These are phyloP conservation scores for Asterella californica DNA, from an alignment of 225 moss, liverwort and hornwort genomes.

Conservation along the genomic window DNA sequence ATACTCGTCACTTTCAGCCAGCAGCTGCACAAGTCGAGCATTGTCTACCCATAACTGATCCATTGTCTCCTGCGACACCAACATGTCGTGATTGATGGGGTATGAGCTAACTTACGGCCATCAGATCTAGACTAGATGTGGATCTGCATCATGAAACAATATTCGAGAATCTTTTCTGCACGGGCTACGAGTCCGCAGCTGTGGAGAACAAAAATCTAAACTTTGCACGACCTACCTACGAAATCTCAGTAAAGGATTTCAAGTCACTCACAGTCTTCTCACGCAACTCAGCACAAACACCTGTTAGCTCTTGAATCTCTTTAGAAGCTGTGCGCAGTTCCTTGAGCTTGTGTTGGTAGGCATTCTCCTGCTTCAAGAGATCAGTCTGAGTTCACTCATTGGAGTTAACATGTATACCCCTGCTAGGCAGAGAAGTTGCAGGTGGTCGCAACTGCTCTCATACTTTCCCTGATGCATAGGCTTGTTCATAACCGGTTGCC, in stretches of 20 bases:
- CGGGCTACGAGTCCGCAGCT: too few relatives aligned
- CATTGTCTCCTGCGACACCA: slow-evolving; percentile 49
- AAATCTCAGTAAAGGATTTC: not conserved
- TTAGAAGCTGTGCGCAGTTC: slow-evolving; percentile 43
- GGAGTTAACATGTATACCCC: too few relatives aligned
- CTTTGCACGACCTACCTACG: not conserved
- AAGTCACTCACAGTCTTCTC: slow-evolving; percentile 58
- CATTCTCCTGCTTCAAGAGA: slow-evolving; percentile 31
- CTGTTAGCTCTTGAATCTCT: slow-evolving; percentile 55
- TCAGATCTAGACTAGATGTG: too few relatives aligned
- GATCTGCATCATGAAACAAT: too few relatives aligned
- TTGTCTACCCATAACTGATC: slow-evolving; percentile 82
- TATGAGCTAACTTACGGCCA: too few relatives aligned
- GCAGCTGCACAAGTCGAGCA: slow-evolving; percentile 59
- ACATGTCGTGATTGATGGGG: not conserved
- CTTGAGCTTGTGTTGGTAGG: slow-evolving; percentile 52
- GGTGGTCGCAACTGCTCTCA: not conserved
- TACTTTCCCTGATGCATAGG: too few relatives aligned
- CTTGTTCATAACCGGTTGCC: not conserved
- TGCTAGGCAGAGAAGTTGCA: too few relatives aligned
- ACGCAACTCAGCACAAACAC: slow-evolving; percentile 44
- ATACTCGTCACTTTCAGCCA: slow-evolving; percentile 52
- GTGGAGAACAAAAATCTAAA: too few relatives aligned
- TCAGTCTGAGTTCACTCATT: not conserved
- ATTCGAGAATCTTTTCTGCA: too few relatives aligned